Conservation (phyloP, 129 eudicot genomes). For the Smallanthus sonchifolius region DNA sequence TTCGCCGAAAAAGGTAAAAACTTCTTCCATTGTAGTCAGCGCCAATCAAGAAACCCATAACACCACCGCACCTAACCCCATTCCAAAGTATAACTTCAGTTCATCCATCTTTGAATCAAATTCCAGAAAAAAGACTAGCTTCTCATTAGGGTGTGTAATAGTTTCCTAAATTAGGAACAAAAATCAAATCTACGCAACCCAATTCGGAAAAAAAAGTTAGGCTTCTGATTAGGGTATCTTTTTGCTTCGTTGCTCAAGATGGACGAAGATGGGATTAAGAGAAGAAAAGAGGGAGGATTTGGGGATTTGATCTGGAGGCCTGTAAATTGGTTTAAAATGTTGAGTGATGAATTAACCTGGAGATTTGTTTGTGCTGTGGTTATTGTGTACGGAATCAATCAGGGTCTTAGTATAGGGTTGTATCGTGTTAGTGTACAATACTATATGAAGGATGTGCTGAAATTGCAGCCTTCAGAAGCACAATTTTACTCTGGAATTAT, state of each 20-base stretch:
- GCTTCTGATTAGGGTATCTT: neutral
- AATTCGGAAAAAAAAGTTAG: neutral
- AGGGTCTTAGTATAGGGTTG: slow-evolving; percentile 58
- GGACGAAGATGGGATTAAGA: slow-evolving; percentile 40
- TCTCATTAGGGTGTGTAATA: neutral
- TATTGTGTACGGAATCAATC: slow-evolving; percentile 70
- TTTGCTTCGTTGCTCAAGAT: slow-evolving; percentile 1
- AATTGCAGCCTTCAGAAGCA: slow-evolving; percentile 89
- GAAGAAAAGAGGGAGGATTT: slow-evolving; percentile 26
- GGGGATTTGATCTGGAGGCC: slow-evolving; percentile 42
- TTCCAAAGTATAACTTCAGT: neutral
- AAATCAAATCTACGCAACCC: neutral
- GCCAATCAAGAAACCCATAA: neutral
- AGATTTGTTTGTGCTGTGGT: slow-evolving; percentile 64
- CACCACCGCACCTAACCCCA: slow-evolving; percentile 1
- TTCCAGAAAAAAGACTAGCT: neutral
- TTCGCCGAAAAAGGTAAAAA: slow-evolving; percentile 5
- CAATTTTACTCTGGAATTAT: slow-evolving; percentile 66
- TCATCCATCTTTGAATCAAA: neutral
- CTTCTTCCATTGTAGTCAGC: slow-evolving; percentile 20
- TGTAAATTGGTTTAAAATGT: slow-evolving; percentile 56
- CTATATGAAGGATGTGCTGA: slow-evolving; percentile 86
- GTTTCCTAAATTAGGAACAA: neutral
- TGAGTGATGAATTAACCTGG: slow-evolving; percentile 73
- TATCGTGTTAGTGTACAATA: slow-evolving; percentile 57